Percentiles rank a stretch among this genome's conserved stretches.
These are phyloP conservation scores for Haberlea rhodopensis DNA, from an alignment of 257 asterid genomes.

Conservation along the genomic window DNA sequence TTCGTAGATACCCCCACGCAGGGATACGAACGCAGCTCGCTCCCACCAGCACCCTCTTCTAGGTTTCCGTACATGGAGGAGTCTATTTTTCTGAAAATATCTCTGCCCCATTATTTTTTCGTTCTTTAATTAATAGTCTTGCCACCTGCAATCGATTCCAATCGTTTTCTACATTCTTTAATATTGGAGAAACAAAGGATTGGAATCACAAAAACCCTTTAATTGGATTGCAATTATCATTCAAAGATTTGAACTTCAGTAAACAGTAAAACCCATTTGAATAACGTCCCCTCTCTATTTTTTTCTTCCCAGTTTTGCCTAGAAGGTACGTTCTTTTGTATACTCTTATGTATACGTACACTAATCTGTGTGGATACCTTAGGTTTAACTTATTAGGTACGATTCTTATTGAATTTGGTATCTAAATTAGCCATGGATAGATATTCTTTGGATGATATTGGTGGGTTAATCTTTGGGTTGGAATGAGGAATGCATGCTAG, in stretches of 20 bases:
- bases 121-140: neutral
- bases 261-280: conserved; percentile 18
- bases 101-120: neutral
- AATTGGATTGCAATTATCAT: neutral
- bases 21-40: neutral
- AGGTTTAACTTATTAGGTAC: conserved; percentile 12
- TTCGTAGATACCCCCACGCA: conserved; percentile 11
- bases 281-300: conserved; percentile 23
- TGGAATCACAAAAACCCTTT: conserved; percentile 19
- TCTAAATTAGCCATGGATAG: neutral
- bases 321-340: conserved; percentile 26
- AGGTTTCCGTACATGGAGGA: conserved; percentile 28
- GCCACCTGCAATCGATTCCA: conserved; percentile 20
- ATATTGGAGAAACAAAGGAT: conserved; percentile 23
- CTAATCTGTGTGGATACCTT: conserved; percentile 14
- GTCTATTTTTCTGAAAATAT: neutral
- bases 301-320: conserved; percentile 9
- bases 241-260: conserved; percentile 23
- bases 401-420: conserved; percentile 13
- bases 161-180: conserved; percentile 25
- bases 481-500: conserved; percentile 25
- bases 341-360: conserved; percentile 12
- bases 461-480: conserved; percentile 24
- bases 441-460: conserved; percentile 23
- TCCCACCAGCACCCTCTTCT: conserved; percentile 19